These are phyloP conservation scores for Straminergon stramineum DNA, from an alignment of 225 moss, liverwort and hornwort genomes.

Conservation along the genomic window DNA sequence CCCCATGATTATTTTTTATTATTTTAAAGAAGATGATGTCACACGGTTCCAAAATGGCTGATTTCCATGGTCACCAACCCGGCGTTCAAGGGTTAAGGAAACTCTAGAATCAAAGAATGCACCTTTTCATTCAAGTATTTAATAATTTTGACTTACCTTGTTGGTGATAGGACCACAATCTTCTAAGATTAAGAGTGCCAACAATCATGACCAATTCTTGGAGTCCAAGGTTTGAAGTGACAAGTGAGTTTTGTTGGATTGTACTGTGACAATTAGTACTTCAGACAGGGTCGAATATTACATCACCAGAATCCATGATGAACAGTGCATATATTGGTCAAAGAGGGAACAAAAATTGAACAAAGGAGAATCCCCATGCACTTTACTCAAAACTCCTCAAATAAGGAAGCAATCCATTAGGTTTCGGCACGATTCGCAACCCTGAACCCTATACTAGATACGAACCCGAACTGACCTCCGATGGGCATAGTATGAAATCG, in stretches of 20 bases:
- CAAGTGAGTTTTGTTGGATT: neutral
- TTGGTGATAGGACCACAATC: too few species aligned
- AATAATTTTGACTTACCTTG: too few species aligned
- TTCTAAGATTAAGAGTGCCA: neutral
- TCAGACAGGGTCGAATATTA: neutral
- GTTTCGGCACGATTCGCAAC: neutral
- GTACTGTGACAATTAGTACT: neutral
- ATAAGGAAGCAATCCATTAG: neutral
- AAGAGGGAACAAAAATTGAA: neutral
- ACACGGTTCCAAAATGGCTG: too few species aligned
- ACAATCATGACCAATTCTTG: neutral
- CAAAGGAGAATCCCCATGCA: neutral
- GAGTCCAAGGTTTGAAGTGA: neutral
- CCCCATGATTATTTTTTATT: too few species aligned
- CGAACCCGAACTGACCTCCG: constrained; percentile 57
- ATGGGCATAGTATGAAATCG: constrained; percentile 77
- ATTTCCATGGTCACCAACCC: too few species aligned
- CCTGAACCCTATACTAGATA: neutral
- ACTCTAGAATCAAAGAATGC: neutral
- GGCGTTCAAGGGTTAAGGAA: too few species aligned
- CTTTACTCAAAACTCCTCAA: neutral
- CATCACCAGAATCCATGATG: neutral
- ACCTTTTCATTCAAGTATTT: neutral
- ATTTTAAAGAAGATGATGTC: too few species aligned
- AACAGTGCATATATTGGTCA: neutral